phyloP scores from a whole-genome alignment of 371 early-diverging fungal species.

The Entomophthora muscae region DNA sequence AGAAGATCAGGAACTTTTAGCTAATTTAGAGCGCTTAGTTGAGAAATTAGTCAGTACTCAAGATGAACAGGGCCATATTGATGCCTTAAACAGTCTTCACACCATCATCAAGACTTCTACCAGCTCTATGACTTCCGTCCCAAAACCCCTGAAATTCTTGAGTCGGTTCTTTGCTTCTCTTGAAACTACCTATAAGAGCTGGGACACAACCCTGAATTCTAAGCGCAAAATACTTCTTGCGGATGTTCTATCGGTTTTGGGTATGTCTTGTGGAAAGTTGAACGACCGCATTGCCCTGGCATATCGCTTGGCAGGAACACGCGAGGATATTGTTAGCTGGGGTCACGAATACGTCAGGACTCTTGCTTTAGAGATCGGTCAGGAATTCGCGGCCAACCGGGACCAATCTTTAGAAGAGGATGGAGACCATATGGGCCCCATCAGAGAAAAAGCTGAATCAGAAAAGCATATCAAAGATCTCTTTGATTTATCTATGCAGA shows the following conservation, averaged over 20 bases:
- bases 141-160: conserved; percentile 92
- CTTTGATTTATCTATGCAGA: conserved; percentile 48
- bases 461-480: conserved; percentile 26
- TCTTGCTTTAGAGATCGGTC: conserved; percentile 1
- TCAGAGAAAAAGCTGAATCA: neutral
- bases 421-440: neutral
- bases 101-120: conserved; percentile 83
- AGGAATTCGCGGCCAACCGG: neutral
- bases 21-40: neutral
- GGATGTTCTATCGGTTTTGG: conserved; percentile 87
- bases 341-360: conserved; percentile 90
- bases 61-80: conserved; percentile 51
- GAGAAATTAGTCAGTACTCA: conserved; percentile 34
- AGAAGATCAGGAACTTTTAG: conserved; percentile 9
- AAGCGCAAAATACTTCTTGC: conserved; percentile 75
- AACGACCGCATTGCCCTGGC: conserved; percentile 61
- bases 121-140: conserved; percentile 95
- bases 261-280: conserved; percentile 87
- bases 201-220: conserved; percentile 30
- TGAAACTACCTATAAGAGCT: conserved; percentile 43
- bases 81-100: conserved; percentile 72
- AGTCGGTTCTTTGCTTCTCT: conserved; percentile 67
- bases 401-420: conserved; percentile 2
- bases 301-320: conserved; percentile 67
- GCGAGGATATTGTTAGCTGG: conserved; percentile 77